Evolutionary conservation across 1,284 basidiomycete species (phyloP).

Genomic region (Puccinia triticina): DNA sequence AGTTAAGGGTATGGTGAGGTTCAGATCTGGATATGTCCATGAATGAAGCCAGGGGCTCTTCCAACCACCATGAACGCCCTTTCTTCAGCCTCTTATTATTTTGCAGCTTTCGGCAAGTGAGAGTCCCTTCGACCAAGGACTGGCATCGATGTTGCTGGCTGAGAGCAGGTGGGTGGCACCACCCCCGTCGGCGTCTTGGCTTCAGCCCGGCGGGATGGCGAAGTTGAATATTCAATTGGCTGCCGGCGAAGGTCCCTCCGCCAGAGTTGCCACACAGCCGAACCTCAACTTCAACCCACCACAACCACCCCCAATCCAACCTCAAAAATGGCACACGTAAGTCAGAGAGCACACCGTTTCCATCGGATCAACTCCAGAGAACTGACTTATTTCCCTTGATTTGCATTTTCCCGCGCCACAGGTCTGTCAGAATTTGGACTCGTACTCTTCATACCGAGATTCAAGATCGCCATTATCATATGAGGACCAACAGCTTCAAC

Average conservation of each 20-base stretch:
- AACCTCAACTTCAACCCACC: neutral
- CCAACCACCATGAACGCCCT: neutral
- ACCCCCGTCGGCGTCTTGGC: too few species aligned
- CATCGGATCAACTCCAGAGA: neutral
- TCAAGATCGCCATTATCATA: slow-evolving; percentile 58
- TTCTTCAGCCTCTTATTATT: too few species aligned
- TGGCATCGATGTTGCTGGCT: too few species aligned
- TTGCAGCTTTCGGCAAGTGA: too few species aligned
- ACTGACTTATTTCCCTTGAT: neutral
- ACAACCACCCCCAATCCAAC: neutral
- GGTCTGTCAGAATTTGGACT: slow-evolving; percentile 53
- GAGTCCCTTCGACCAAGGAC: too few species aligned
- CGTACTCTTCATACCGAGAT: slow-evolving; percentile 60
- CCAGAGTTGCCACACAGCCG: neutral
- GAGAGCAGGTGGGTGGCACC: too few species aligned
- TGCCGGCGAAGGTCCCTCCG: too few species aligned
- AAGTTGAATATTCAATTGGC: too few species aligned
- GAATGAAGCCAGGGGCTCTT: neutral
- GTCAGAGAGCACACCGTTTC: neutral
- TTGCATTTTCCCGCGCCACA: neutral
- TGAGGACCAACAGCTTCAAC: slow-evolving; percentile 62
- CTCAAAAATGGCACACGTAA: slow-evolving; percentile 20
- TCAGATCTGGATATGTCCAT: neutral
- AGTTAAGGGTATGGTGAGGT: neutral
- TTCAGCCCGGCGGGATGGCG: too few species aligned